Evolutionary conservation across 305 asterid species (phyloP).

Genomic region (Rubia balearica): DNA sequence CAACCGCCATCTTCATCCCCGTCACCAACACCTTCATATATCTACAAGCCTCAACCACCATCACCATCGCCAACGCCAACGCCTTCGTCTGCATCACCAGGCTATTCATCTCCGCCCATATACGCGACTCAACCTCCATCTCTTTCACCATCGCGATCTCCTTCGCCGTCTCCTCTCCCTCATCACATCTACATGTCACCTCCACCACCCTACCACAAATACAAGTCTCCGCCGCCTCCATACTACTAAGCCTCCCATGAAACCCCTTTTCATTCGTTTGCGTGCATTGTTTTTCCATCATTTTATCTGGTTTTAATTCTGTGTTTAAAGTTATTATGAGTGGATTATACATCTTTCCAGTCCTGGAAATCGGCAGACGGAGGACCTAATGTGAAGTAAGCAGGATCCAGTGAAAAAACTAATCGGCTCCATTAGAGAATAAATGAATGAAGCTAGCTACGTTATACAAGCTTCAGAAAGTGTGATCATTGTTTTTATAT

Average conservation of each 20-base stretch:
- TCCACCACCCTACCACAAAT: not conserved
- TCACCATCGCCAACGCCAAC: not conserved
- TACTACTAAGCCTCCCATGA: not conserved
- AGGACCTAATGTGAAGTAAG: not conserved
- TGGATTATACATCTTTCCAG: not conserved
- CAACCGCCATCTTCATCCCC: not conserved
- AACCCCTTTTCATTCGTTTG: not conserved
- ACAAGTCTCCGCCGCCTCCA: not conserved
- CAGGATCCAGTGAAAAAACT: not conserved
- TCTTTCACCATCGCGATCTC: not conserved
- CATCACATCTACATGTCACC: not conserved
- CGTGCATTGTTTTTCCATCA: not conserved
- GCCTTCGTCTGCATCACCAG: not conserved
- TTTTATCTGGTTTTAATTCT: too few species aligned
- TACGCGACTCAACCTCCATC: not conserved
- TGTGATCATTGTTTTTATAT: not conserved
- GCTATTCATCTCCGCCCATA: not conserved
- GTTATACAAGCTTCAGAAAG: constrained; percentile 1
- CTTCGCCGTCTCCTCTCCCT: constrained; percentile 6
- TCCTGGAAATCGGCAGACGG: not conserved
- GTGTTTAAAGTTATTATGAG: not conserved
- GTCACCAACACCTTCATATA: not conserved
- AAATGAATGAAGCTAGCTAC: not conserved
- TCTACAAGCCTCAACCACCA: not conserved
- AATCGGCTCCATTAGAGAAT: not conserved